Percentiles rank a stretch among this genome's conserved stretches.
phyloP scores from a whole-genome alignment of 257 asterid genomes.

The Capsicum baccatum region DNA sequence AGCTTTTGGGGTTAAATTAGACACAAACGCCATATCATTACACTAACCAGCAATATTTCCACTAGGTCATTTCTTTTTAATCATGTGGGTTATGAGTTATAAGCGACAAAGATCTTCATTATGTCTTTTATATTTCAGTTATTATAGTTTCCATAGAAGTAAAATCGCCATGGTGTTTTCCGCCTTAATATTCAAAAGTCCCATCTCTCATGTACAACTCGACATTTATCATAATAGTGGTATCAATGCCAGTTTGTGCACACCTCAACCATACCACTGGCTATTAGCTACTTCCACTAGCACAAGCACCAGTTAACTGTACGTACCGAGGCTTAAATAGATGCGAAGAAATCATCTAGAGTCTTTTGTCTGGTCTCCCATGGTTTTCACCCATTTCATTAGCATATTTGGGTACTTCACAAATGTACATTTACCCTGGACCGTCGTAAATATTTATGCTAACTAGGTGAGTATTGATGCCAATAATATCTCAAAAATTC shows the following conservation, averaged over 20 bases:
- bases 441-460: background rate
- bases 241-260: background rate
- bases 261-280: background rate
- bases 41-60: background rate
- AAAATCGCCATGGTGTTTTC: background rate
- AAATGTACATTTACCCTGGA: background rate
- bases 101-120: slow-evolving; percentile 12
- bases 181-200: background rate
- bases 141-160: background rate
- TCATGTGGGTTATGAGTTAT: background rate
- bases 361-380: background rate
- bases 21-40: background rate
- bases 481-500: background rate
- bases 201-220: background rate
- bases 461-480: background rate
- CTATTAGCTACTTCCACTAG: background rate
- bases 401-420: background rate
- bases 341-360: background rate
- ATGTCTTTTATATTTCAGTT: background rate
- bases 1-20: background rate
- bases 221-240: background rate
- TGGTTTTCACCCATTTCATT: background rate
- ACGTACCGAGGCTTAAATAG: background rate
- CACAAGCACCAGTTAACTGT: slow-evolving; percentile 1
- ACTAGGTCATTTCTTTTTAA: background rate